Base-by-base conservation (phyloP, 129 eudicot genomes). In the Smallanthus sonchifolius region DNA sequence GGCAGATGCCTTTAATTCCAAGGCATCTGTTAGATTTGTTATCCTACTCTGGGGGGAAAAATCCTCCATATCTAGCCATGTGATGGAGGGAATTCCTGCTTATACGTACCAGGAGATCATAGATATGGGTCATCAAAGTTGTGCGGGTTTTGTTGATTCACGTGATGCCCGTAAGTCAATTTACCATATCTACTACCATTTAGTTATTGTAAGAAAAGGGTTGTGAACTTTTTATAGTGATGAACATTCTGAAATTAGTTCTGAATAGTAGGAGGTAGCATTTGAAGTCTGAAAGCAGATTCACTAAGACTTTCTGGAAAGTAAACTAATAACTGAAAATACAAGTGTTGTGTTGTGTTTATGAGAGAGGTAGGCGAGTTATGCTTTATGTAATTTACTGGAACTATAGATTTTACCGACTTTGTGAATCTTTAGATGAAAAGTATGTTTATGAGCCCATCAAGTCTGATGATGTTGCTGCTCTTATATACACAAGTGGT, bases 31-130 rank as follows among this genome's bases (percentile, higher is more conserved):
- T 68, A 88, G 85, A 78, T 94, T 90, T 80, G 65, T 86, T 24
- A 82, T 94, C 45, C 54, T 94, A 72, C 86, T 94, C 8, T 94
- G 99, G 99, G 99, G 96, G 17, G 97, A 94, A 44, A 90, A 85
- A 75, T 86, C 97, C 61, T 63, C 79, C 71, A 54, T 90, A 43
- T 51, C 43, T 57, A 82, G 60, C 56, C 81, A 80, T 56, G 77
- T 62, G 24, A 65, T 62, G 78, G 85, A 81, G 16, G 85, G 77
- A 80, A 32, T 83, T 57, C 88, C 96, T 75, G 77, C 81, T 70
- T 88, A 91, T 77, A 86, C 59, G 73, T 94, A 90, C 70, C 72
- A 82, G 38, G 97, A 91, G 85, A 88, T 94, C 73, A 75, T 91
- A 74, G 84, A 81, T 62, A 65, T 83, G 83, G 99, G 99, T 37